Percentiles rank a stretch among this genome's conserved stretches.
Evolutionary conservation across 306 rosid genomes (phyloP).

Genomic region (Acacia melanoxylon): DNA sequence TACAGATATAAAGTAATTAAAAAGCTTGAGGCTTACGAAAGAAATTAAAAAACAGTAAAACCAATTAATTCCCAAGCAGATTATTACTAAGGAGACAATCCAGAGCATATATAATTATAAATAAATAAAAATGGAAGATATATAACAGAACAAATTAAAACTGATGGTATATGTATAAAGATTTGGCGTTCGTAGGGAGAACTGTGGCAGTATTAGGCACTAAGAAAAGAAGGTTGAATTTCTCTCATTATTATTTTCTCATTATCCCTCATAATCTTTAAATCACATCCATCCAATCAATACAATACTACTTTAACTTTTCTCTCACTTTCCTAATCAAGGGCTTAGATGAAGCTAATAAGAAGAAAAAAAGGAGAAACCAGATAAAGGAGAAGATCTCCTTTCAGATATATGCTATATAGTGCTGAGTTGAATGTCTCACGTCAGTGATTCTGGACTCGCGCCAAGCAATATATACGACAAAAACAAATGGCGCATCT

Average conservation of each 20-base stretch:
- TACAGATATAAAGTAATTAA: neutral
- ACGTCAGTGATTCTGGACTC: conserved; percentile 27
- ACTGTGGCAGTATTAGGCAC: neutral
- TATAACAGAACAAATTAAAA: neutral
- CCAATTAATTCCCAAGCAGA: neutral
- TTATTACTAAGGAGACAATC: neutral
- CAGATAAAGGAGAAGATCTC: too few relatives aligned
- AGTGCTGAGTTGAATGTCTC: conserved; percentile 22
- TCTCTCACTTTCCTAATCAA: too few relatives aligned
- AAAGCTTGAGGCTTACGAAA: neutral
- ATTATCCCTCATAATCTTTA: too few relatives aligned
- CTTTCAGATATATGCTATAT: too few relatives aligned
- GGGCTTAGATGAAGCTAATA: too few relatives aligned
- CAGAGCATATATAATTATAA: too few relatives aligned
- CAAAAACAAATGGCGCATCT: conserved; percentile 33
- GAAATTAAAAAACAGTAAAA: neutral
- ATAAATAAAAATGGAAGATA: neutral
- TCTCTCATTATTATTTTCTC: too few relatives aligned
- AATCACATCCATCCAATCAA: too few relatives aligned
- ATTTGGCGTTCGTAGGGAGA: neutral
- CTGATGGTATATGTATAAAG: neutral
- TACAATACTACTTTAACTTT: too few relatives aligned
- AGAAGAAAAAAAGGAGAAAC: too few relatives aligned
- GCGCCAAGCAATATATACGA: neutral
- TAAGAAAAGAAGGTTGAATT: too few relatives aligned